Base-by-base conservation (phyloP, 345 rosid genomes). In the Eucalyptus pumila region DNA sequence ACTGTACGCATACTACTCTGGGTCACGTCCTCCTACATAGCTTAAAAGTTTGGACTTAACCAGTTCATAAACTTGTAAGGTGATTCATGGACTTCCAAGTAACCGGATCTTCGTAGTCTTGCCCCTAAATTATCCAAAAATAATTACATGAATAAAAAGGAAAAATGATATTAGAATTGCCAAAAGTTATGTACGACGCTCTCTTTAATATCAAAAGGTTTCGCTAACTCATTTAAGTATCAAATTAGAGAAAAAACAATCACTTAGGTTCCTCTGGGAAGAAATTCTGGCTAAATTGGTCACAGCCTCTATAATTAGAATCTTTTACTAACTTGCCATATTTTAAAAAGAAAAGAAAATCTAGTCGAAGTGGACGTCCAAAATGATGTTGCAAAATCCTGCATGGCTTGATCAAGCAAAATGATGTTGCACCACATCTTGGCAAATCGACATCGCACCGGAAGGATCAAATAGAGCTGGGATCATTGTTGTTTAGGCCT, bases 371-470 rank as follows among this genome's bases (percentile, higher is more conserved):
- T 23, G 62, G 6, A 56, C 26, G 2, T 52, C 58, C 58, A 52
- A 52, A 52, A 21, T 52, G 26, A 52, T 52, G 58, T 52, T 0
- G 2, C 11, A 21, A 11, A 52, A 52, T 52, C 58, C 26, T 4
- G 11, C 26, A 21, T 51, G 9, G 2, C 26, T 52, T 8, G 11
- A 52, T 52, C 5, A 21, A 52, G 26, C 58, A 52, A 52, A 52
- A 21, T 3, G 11, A 3, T 3, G 11, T 52, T 21, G 58, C 26
- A 52, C 26, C 58, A 4, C 58, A 1, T 52, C 11, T 52, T 52
- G 1, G 58, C 58, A 52, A 52, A 52, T 52, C 0, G 26, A 56
- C 30, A 9, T 56, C 3, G 0, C 27, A 56, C 0, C 0, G 0
- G 6, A 56, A 56, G 62, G 30, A 56, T 56, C 62, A 56, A 56